These are phyloP conservation scores for Candida yuanshanica DNA, from an alignment of 805 yeast species.

Conservation along the genomic window DNA sequence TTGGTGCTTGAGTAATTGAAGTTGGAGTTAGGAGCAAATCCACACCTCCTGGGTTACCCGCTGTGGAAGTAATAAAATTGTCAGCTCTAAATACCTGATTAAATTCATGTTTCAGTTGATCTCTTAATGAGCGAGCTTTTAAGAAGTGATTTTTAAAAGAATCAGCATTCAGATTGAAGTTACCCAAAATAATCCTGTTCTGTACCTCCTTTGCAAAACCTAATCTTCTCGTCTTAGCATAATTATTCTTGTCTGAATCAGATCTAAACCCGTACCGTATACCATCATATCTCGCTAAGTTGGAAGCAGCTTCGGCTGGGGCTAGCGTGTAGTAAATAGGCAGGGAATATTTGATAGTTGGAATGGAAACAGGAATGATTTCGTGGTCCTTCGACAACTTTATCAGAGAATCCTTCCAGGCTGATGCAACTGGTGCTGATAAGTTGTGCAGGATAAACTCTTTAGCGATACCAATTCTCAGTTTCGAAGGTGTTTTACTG, in stretches of 20 bases:
- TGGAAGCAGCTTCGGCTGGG: slow-evolving; percentile 92
- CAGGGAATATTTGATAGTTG: slow-evolving; percentile 57
- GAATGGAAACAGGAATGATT: slow-evolving; percentile 62
- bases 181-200: slow-evolving; percentile 79
- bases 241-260: slow-evolving; percentile 33
- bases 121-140: slow-evolving; percentile 67
- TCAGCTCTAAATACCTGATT: slow-evolving; percentile 51
- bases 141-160: slow-evolving; percentile 64
- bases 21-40: slow-evolving; percentile 79
- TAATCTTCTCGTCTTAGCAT: slow-evolving; percentile 50
- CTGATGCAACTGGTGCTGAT: slow-evolving; percentile 37
- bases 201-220: slow-evolving; percentile 83
- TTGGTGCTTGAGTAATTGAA: slow-evolving; percentile 50
- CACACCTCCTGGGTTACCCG: slow-evolving; percentile 33
- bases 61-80: slow-evolving; percentile 32
- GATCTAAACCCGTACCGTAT: slow-evolving; percentile 69
- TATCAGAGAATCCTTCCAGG: slow-evolving; percentile 42
- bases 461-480: slow-evolving; percentile 63
- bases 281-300: slow-evolving; percentile 87
- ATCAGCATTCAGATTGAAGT: slow-evolving; percentile 75
- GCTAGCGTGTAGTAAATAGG: slow-evolving; percentile 85
- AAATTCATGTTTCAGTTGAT: slow-evolving; percentile 57
- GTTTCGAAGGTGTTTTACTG: neutral
- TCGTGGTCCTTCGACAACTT: slow-evolving; percentile 38
- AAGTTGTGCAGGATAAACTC: slow-evolving; percentile 60